Evolutionary conservation across 305 asterid genomes (phyloP).

Genomic region (Ilex paraguariensis): DNA sequence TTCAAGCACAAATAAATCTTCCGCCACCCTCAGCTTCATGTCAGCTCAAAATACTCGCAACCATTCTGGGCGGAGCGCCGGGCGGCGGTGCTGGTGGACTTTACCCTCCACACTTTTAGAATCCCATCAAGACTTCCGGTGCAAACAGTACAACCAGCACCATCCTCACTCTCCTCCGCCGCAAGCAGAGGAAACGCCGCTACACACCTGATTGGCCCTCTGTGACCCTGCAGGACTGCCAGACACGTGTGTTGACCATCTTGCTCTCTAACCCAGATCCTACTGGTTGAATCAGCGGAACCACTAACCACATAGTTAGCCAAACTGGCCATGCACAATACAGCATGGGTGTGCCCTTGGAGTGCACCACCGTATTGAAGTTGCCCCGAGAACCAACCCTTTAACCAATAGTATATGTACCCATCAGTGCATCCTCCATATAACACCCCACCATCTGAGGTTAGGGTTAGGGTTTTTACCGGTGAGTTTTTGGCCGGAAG

Average conservation of each 20-base stretch:
- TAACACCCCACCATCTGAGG: constrained; percentile 56
- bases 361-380: constrained; percentile 81
- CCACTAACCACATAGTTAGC: constrained; percentile 59
- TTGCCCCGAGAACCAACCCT: constrained; percentile 88
- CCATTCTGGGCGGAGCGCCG: constrained; percentile 27
- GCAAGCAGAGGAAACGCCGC: constrained; percentile 31
- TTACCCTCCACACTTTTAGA: constrained; percentile 77
- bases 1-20: too few relatives aligned
- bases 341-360: constrained; percentile 84
- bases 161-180: constrained; percentile 40
- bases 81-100: constrained; percentile 13
- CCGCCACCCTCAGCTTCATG: constrained; percentile 13
- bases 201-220: constrained; percentile 75
- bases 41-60: constrained; percentile 66
- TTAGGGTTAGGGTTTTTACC: constrained; percentile 57
- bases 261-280: constrained; percentile 65
- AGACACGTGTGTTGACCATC: constrained; percentile 63
- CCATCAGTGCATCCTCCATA: constrained; percentile 94
- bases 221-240: constrained; percentile 70
- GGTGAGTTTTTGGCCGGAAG: constrained; percentile 82
- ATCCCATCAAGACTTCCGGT: constrained; percentile 89
- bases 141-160: constrained; percentile 67
- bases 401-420: constrained; percentile 78
- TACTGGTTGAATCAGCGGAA: constrained; percentile 67
- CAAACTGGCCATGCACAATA: constrained; percentile 60